These are phyloP conservation scores for Mortierella claussenii DNA, from an alignment of 192 early-diverging fungal species.

Conservation along the genomic window DNA sequence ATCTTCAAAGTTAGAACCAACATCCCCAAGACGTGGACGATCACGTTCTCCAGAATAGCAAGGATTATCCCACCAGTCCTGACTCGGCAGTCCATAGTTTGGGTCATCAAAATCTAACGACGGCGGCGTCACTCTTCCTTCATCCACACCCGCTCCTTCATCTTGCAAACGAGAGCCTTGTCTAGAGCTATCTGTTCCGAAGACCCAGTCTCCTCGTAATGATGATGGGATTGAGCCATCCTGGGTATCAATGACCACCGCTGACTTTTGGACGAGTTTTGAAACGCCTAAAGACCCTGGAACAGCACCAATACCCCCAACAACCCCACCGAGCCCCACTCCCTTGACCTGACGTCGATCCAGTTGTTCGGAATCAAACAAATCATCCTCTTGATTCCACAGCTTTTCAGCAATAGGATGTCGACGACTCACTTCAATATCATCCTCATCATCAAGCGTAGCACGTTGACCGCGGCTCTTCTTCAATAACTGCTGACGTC, in stretches of 20 bases:
- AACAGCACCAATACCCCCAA: constrained; percentile 45
- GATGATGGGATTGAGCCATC: no score
- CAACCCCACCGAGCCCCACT: constrained; percentile 36
- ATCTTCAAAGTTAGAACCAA: background rate
- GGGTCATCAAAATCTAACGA: constrained; percentile 26
- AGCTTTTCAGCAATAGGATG: constrained; percentile 26
- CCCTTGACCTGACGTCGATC: constrained; percentile 45
- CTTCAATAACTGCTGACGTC: constrained; percentile 1
- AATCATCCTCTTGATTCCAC: constrained; percentile 44
- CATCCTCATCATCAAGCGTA: constrained; percentile 6
- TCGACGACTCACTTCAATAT: constrained; percentile 13
- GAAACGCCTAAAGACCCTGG: constrained; percentile 29
- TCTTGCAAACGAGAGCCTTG: no score
- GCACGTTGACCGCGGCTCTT: background rate
- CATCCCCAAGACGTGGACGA: background rate
- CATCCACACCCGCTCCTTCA: background rate
- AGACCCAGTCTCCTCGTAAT: background rate
- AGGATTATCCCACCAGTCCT: constrained; percentile 33
- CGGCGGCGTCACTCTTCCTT: background rate
- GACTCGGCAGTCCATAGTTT: constrained; percentile 33
- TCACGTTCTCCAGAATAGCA: background rate
- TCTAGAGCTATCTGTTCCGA: background rate
- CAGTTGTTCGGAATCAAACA: constrained; percentile 25
- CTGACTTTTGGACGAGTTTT: constrained; percentile 11
- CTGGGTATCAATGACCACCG: background rate